Percentiles rank a stretch among this genome's conserved stretches.
phyloP scores from a whole-genome alignment of 495 filamentous ascomycete genomes.

The Penicillium arizonense region DNA sequence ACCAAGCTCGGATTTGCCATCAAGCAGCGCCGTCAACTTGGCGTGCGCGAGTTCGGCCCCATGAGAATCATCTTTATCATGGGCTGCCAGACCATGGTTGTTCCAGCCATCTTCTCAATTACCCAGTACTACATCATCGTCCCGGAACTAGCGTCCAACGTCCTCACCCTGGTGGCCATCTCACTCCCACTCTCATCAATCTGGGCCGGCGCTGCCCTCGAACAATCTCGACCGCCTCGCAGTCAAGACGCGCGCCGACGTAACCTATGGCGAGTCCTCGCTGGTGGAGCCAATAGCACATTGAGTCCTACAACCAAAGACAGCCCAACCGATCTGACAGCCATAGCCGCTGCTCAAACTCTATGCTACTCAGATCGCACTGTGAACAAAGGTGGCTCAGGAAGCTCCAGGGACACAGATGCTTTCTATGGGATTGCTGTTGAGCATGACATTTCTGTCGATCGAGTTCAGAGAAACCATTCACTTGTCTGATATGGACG shows the following conservation, averaged over 20 bases:
- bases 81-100: constrained; percentile 73
- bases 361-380: constrained; percentile 29
- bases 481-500: constrained; percentile 5
- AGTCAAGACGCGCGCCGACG: constrained; percentile 12
- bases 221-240: constrained; percentile 8
- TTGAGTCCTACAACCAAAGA: constrained; percentile 11
- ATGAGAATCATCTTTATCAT: constrained; percentile 74
- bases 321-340: constrained; percentile 11
- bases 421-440: constrained; percentile 29
- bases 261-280: constrained; percentile 30
- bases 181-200: constrained; percentile 79
- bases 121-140: constrained; percentile 56
- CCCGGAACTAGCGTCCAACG: constrained; percentile 58
- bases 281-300: constrained; percentile 15
- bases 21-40: constrained; percentile 51
- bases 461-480: constrained; percentile 8
- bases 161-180: constrained; percentile 66
- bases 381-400: constrained; percentile 6
- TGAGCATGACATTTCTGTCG: constrained; percentile 35
- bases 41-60: constrained; percentile 59
- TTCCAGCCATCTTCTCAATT: constrained; percentile 77
- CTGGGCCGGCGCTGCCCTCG: constrained; percentile 60
- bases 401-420: constrained; percentile 11
- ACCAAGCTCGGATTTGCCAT: constrained; percentile 66
- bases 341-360: constrained; percentile 19